Percentiles rank a stretch among this genome's conserved stretches.
phyloP scores from a whole-genome alignment of 352 stramenopile species.

The Ophiocytium majus region DNA sequence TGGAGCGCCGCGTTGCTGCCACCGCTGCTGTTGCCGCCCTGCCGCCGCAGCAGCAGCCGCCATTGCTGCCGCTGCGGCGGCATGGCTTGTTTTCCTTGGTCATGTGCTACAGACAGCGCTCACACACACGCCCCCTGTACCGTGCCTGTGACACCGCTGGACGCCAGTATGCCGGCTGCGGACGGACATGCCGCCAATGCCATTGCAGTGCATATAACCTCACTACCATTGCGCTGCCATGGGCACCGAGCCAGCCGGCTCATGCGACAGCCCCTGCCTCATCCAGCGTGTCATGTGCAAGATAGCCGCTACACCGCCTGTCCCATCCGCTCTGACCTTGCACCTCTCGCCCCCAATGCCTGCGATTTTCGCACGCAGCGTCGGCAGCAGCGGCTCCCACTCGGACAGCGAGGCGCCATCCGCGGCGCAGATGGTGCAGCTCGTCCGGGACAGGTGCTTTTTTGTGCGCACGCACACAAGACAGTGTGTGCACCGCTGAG shows the following conservation, averaged over 20 bases:
- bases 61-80: neutral
- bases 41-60: no score
- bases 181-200: no score
- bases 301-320: neutral
- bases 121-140: neutral
- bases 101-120: neutral
- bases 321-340: neutral
- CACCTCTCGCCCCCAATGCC: neutral
- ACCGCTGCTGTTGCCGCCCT: neutral
- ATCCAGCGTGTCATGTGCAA: neutral
- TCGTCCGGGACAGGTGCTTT: conserved; percentile 31
- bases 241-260: no score
- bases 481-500: neutral
- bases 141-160: neutral
- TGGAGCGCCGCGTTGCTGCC: neutral
- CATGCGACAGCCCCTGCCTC: no score
- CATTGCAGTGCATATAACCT: no score
- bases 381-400: neutral
- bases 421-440: conserved; percentile 25
- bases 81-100: neutral
- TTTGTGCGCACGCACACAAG: no score
- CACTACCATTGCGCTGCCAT: no score
- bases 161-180: neutral
- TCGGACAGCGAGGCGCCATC: neutral
- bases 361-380: neutral